Conservation (phyloP, 305 asterid genomes). For the Fraxinus xanthoxyloides region DNA sequence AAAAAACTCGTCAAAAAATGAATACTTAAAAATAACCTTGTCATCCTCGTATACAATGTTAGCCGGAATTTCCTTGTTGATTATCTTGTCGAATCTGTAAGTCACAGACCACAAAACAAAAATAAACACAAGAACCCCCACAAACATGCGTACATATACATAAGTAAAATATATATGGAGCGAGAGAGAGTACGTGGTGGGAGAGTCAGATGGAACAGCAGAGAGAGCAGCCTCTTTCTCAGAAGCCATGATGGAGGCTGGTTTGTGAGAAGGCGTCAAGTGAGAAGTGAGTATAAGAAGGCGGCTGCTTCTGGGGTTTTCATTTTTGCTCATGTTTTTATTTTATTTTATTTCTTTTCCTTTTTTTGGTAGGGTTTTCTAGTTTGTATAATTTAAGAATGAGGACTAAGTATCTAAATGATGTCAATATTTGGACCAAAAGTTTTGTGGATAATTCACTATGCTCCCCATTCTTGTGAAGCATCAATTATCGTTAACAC, state of each 20-base stretch:
- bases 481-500: background rate
- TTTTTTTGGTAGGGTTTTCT: background rate
- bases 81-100: slow-evolving; percentile 80
- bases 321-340: background rate
- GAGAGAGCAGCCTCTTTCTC: slow-evolving; percentile 87
- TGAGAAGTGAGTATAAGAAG: slow-evolving; percentile 34
- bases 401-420: background rate
- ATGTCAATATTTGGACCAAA: background rate
- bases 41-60: slow-evolving; percentile 74
- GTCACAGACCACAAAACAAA: slow-evolving; percentile 9
- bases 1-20: background rate
- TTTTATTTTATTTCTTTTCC: background rate
- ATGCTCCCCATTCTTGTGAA: background rate
- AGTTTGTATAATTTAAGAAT: background rate
- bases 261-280: slow-evolving; percentile 1
- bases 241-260: slow-evolving; percentile 69
- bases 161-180: background rate
- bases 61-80: slow-evolving; percentile 73
- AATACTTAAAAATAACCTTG: slow-evolving; percentile 37
- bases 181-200: slow-evolving; percentile 49
- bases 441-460: background rate
- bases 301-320: slow-evolving; percentile 35
- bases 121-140: background rate
- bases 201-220: slow-evolving; percentile 66
- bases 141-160: background rate